phyloP scores from a whole-genome alignment of 208 protist genomes.

The Tritrichomonas musculus region DNA sequence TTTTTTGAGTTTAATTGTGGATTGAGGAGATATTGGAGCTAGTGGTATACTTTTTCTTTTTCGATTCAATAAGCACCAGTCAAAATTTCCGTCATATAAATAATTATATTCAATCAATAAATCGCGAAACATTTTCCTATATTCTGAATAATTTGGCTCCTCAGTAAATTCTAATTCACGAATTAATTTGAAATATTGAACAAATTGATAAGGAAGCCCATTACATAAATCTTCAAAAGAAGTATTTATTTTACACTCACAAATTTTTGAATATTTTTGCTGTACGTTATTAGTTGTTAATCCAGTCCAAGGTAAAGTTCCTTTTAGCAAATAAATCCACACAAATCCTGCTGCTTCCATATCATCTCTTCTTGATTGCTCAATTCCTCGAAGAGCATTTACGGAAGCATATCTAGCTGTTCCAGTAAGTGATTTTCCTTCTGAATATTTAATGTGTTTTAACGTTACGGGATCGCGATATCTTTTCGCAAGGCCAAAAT shows the following conservation, averaged over 20 bases:
- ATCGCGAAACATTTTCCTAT: neutral
- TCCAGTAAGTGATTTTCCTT: conserved; percentile 59
- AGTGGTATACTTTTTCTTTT: too few species aligned
- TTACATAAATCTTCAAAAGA: conserved; percentile 85
- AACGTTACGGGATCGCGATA: conserved; percentile 94
- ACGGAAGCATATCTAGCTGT: conserved; percentile 97
- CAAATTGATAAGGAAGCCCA: conserved; percentile 44
- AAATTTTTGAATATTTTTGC: conserved; percentile 97
- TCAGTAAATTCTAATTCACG: neutral
- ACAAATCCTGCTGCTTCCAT: conserved; percentile 92
- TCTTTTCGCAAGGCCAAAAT: conserved; percentile 85
- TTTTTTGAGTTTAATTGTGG: too few species aligned
- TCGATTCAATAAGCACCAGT: too few species aligned
- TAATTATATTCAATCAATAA: neutral
- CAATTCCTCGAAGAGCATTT: conserved; percentile 97
- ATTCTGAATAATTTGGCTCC: neutral
- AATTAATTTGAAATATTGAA: neutral
- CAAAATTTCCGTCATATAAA: neutral
- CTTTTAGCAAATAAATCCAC: conserved; percentile 95
- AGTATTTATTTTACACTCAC: conserved; percentile 86
- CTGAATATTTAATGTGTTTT: conserved; percentile 92
- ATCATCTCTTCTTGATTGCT: conserved; percentile 65
- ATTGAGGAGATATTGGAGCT: too few species aligned
- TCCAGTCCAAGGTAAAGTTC: conserved; percentile 94
- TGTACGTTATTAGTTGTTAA: conserved; percentile 80